These are phyloP conservation scores for Didymosphaeria variabile DNA, from an alignment of 2,329 filamentous ascomycete species.

Conservation along the genomic window DNA sequence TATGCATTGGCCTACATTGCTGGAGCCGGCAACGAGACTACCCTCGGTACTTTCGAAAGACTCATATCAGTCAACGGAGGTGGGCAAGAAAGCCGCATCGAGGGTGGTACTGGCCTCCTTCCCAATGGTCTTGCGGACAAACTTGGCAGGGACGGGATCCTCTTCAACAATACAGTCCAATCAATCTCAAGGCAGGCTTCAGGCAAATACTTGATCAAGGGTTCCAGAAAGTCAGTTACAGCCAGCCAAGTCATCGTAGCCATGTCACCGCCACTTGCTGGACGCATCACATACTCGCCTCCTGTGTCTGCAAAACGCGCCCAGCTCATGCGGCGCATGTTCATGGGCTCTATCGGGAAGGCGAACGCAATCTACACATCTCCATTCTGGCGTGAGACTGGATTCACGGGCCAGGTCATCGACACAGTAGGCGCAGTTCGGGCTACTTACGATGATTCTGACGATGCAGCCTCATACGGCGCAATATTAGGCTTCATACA, in stretches of 20 bases:
- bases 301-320: slow-evolving; percentile 54
- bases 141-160: slow-evolving; percentile 25
- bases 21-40: slow-evolving; percentile 29
- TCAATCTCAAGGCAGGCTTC: background rate
- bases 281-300: slow-evolving; percentile 59
- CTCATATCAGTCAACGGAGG: slow-evolving; percentile 23
- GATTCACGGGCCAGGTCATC: slow-evolving; percentile 53
- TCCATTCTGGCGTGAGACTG: slow-evolving; percentile 59
- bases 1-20: slow-evolving; percentile 33
- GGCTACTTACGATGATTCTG: slow-evolving; percentile 32
- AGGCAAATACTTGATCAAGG: slow-evolving; percentile 26
- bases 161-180: background rate
- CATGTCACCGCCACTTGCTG: slow-evolving; percentile 58
- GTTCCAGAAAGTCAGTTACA: slow-evolving; percentile 33
- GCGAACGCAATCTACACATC: slow-evolving; percentile 57
- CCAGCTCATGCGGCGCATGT: slow-evolving; percentile 46
- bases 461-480: slow-evolving; percentile 27
- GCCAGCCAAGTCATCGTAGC: slow-evolving; percentile 60
- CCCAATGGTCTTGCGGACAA: slow-evolving; percentile 21
- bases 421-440: slow-evolving; percentile 23
- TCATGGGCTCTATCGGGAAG: slow-evolving; percentile 62
- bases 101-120: slow-evolving; percentile 30
- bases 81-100: slow-evolving; percentile 31
- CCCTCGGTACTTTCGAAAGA: slow-evolving; percentile 23
- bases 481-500: slow-evolving; percentile 36